Evolutionary conservation across 768 basidiomycete genomes (phyloP), one percentile per base, ranked within the genome.

Genomic region (Lactarius evosmus): DNA sequence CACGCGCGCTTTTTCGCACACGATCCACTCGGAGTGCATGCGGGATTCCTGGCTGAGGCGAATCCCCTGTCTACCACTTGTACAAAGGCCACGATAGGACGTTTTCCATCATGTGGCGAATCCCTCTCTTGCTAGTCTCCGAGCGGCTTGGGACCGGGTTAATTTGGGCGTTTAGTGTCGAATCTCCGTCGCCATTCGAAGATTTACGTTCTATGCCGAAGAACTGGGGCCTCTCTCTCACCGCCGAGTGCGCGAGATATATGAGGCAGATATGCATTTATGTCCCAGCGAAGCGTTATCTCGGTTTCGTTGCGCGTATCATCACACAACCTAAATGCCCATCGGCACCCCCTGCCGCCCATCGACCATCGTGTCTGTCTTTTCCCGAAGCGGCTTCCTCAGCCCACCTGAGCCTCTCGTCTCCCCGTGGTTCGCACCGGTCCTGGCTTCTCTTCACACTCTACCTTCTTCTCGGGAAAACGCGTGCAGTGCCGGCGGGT

Each of bases 121-220:
- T 22, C 4, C 44, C 46, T 30, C 40, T 41, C 40, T 46, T 22
- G 22, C 44, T 11, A 7, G 14, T 29, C 33, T 34, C 58, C 49
- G 6, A 51, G 19, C 22, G 3, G 30, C 33, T 29, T 14, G 14
- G 38, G 27, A 22, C 41, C 16, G n/a, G 25, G 52, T 54, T 25
- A 41, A 49, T 14, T 27, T 49, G 46, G 46, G 46, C 46, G 46
- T 25, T 7, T 49, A 46, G 29, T 25, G n/a, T 33, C 38, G 33
- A 55, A 61, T 19, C 19, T 19, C 30, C 53, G 33, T 58, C 9
- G 46, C 19, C 29, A 44, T 44, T 56, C 44, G 54, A 61, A 19
- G 60, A 61, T 61, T 33, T 61, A 49, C 60, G 41, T 56, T 61
- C 54, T 49, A 41, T 38, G 38, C 30, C 4, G 51, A 53, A 22